Conservation (phyloP, 2,329 filamentous ascomycete genomes). For the Trichoderma sp. region DNA sequence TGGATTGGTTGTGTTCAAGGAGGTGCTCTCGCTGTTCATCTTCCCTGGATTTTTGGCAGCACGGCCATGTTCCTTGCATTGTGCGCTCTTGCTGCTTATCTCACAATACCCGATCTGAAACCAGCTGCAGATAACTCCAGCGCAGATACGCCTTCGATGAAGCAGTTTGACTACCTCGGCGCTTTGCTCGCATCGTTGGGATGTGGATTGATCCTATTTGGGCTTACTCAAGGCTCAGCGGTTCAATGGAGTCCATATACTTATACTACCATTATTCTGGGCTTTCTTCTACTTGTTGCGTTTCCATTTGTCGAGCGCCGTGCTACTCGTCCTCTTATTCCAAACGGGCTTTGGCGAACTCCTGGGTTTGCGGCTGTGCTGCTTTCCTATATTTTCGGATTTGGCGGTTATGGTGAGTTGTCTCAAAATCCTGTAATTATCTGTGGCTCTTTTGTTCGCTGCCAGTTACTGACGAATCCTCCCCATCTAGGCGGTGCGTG, state of each 20-base stretch:
- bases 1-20: conserved; percentile 8
- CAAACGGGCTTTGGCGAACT: not conserved
- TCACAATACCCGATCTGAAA: not conserved
- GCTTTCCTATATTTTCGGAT: conserved; percentile 2
- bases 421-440: not conserved
- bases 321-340: not conserved
- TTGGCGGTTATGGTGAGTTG: not conserved
- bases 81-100: not conserved
- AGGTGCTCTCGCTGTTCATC: not conserved
- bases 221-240: not conserved
- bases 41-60: conserved; percentile 5
- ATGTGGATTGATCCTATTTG: not conserved
- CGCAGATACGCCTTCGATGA: not conserved
- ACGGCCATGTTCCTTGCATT: not conserved
- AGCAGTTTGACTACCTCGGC: conserved; percentile 2
- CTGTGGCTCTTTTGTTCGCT: not conserved
- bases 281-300: not conserved
- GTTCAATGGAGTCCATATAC: conserved; percentile 6
- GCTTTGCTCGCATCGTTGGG: conserved; percentile 2
- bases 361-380: not conserved
- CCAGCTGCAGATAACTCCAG: not conserved
- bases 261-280: not conserved
- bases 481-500: not conserved
- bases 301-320: not conserved
- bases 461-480: not conserved